Percentiles rank a stretch among this genome's conserved stretches.
These are phyloP conservation scores for Kalmanozyma brasiliensis DNA, from an alignment of 1,284 basidiomycete species.

Conservation along the genomic window DNA sequence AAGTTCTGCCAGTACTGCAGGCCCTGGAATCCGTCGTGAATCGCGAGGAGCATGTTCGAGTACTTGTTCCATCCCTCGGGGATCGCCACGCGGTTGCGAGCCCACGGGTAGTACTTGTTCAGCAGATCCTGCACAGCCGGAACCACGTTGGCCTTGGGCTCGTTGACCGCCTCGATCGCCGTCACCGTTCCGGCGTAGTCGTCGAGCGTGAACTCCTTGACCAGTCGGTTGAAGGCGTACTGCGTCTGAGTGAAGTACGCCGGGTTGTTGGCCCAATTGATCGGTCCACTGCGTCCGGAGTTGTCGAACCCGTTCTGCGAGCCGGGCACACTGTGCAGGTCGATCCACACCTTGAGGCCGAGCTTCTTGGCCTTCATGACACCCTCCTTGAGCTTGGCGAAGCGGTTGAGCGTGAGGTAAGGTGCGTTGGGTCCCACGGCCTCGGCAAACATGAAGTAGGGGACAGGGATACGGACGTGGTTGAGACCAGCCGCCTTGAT, in stretches of 20 bases:
- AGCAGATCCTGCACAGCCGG: conserved; percentile 32
- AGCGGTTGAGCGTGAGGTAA: conserved; percentile 83
- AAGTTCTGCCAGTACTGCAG: conserved; percentile 75
- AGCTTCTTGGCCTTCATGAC: conserved; percentile 81
- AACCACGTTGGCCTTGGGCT: conserved; percentile 55
- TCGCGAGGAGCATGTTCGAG: conserved; percentile 69
- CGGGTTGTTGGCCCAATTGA: conserved; percentile 79
- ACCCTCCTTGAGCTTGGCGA: conserved; percentile 72
- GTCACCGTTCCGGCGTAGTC: conserved; percentile 56
- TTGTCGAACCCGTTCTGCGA: conserved; percentile 69
- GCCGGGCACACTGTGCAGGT: conserved; percentile 72
- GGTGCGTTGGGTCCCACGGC: conserved; percentile 84
- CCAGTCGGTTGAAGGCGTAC: conserved; percentile 74
- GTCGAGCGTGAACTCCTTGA: conserved; percentile 50
- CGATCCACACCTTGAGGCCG: conserved; percentile 82
- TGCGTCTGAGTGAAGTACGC: conserved; percentile 79
- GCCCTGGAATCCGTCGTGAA: conserved; percentile 86
- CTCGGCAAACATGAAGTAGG: conserved; percentile 83
- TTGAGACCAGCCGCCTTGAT: conserved; percentile 71
- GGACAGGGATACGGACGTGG: conserved; percentile 87
- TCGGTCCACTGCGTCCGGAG: conserved; percentile 77
- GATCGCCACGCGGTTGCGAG: conserved; percentile 53
- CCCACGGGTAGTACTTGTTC: conserved; percentile 56
- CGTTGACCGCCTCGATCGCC: conserved; percentile 63
- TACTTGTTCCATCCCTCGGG: conserved; percentile 44